Base-by-base conservation (phyloP, 768 basidiomycete genomes). In the Suillus subluteus region DNA sequence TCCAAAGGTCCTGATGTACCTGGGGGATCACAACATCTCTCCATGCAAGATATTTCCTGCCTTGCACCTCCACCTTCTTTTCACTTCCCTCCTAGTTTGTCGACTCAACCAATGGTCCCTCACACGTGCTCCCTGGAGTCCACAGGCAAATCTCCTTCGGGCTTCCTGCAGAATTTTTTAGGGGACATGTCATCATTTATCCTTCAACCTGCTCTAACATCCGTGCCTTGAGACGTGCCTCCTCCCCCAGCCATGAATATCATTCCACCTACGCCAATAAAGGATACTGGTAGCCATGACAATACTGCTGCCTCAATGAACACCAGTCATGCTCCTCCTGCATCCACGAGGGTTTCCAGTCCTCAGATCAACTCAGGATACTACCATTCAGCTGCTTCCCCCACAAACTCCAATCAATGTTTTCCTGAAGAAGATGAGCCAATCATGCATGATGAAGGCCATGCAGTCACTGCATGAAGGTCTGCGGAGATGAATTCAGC, bases 121-220 rank as follows among this genome's bases (percentile, higher is more conserved):
- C 44, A 3, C 4, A 9, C 7, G n/a, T 46, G 21, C 4, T 46
- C 44, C 21, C 9, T 46, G 4, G 44, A 46, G 21, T 21, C 44
- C 4, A 40, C 44, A 46, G 40, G 15, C 3, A 12, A 41, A 41
- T 15, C 40, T 15, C 40, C 13, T 41, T 41, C 40, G 77, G n/a
- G n/a, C 4, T 48, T 44, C 6, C 6, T 11, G 5, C 18, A 44
- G 43, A 18, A 44, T 44, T 18, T 44, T 44, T 6, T 18, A 7
- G 18, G 43, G 2, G 7, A 44, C 18, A 18, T 44, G 18, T 6
- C 43, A 44, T 18, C 43, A 44, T 44, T 44, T 18, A 18, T 44
- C 43, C 43, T 21, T 18, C 5, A 21, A 11, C 43, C 43, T 6
- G 18, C 21, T 44, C 43, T 18, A 21, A n/a, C 44, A n/a, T n/a